Conservation (phyloP, 2,329 filamentous ascomycete species). For the Trichophyton simii region DNA sequence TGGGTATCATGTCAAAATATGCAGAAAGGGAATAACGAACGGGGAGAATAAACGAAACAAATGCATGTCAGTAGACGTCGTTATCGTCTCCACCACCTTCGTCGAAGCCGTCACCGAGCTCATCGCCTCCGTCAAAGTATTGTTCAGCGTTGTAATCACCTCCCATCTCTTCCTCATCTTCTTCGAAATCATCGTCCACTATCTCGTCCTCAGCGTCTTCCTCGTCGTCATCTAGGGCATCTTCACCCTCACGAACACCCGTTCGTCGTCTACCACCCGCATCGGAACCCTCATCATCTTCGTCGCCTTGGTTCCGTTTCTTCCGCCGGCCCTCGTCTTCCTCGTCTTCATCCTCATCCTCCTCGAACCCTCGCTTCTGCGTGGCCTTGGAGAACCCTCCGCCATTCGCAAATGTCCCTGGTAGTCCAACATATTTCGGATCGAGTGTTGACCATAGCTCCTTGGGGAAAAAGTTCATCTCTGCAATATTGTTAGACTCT, state of each 20-base stretch:
- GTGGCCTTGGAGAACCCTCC: conserved; percentile 15
- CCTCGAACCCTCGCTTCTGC: conserved; percentile 32
- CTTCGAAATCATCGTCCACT: conserved; percentile 47
- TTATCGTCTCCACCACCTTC: conserved; percentile 43
- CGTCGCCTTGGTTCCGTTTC: conserved; percentile 23
- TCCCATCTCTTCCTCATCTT: conserved; percentile 46
- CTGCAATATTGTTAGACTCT: conserved; percentile 22
- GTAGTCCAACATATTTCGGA: conserved; percentile 24
- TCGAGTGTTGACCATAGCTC: conserved; percentile 46
- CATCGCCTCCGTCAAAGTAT: conserved; percentile 50
- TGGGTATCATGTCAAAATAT: neutral
- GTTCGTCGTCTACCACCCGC: conserved; percentile 21
- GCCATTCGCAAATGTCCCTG: conserved; percentile 24
- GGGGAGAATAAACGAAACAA: conserved; percentile 22
- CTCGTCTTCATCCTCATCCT: conserved; percentile 28
- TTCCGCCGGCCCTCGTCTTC: conserved; percentile 18
- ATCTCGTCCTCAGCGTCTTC: conserved; percentile 41
- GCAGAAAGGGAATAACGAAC: conserved; percentile 17
- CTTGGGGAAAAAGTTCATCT: conserved; percentile 46
- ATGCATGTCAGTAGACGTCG: conserved; percentile 26
- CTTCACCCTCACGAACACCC: conserved; percentile 32
- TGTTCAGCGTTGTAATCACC: conserved; percentile 54
- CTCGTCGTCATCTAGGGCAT: conserved; percentile 32
- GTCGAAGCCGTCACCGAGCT: conserved; percentile 43
- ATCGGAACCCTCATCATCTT: conserved; percentile 22